Percentiles rank a stretch among this genome's conserved stretches.
Conservation (phyloP, 208 protist species). For the Phytomonas francai region DNA sequence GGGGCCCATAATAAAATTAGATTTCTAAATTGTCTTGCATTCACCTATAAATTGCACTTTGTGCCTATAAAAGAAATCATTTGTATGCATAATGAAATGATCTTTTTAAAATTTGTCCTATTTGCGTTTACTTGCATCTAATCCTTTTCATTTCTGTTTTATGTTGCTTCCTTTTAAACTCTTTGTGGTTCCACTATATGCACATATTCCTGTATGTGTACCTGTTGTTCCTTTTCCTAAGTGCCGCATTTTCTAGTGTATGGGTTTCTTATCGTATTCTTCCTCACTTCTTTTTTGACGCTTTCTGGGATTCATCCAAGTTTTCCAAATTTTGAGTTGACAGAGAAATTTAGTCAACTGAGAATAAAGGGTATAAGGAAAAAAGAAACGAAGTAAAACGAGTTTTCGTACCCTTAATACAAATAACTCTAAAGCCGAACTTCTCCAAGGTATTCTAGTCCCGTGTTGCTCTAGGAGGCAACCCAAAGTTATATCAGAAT, state of each 20-base stretch:
- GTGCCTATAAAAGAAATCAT: not conserved
- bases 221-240: not conserved
- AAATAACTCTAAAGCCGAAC: not conserved
- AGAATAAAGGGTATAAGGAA: conserved; percentile 7
- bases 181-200: conserved; percentile 4
- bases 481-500: not conserved
- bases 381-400: not conserved
- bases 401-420: not conserved
- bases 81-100: not conserved
- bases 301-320: not conserved
- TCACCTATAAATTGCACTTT: not conserved
- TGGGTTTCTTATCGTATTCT: conserved; percentile 1
- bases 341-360: conserved; percentile 5
- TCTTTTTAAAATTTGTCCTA: not conserved
- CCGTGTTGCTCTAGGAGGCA: not conserved
- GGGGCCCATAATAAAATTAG: not conserved
- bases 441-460: not conserved
- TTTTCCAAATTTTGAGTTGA: conserved; percentile 2
- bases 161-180: conserved; percentile 3
- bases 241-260: not conserved
- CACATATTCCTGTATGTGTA: conserved; percentile 7
- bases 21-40: conserved; percentile 7
- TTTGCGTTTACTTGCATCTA: conserved; percentile 1
- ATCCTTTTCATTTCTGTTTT: conserved; percentile 7
- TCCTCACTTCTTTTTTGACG: conserved; percentile 5